Conservation (phyloP, 2,329 filamentous ascomycete species). For the Cercospora sp. region DNA sequence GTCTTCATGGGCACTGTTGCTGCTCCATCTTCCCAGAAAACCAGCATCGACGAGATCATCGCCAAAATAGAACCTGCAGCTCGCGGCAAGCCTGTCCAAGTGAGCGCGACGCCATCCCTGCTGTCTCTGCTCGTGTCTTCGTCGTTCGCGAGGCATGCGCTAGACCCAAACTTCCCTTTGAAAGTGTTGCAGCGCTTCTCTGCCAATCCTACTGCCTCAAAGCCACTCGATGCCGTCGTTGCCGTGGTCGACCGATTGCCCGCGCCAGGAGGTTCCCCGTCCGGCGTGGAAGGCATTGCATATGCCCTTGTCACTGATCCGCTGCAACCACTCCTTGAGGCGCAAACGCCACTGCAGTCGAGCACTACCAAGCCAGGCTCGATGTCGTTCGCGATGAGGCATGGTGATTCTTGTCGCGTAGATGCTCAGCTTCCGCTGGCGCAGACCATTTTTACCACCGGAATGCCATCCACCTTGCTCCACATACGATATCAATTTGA, state of each 20-base stretch:
- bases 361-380: conserved; percentile 35
- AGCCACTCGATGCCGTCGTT: conserved; percentile 29
- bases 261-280: not conserved
- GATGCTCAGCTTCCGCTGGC: conserved; percentile 61
- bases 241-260: conserved; percentile 38
- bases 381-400: conserved; percentile 27
- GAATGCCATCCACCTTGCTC: conserved; percentile 58
- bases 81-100: conserved; percentile 2
- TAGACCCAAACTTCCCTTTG: conserved; percentile 24
- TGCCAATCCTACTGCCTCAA: conserved; percentile 12
- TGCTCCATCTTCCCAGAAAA: conserved; percentile 5
- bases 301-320: conserved; percentile 29
- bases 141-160: conserved; percentile 30
- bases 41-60: conserved; percentile 22
- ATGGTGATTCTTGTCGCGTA: conserved; percentile 3
- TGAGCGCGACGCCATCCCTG: conserved; percentile 16
- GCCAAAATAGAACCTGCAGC: conserved; percentile 20
- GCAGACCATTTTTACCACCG: conserved; percentile 76
- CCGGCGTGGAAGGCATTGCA: conserved; percentile 34
- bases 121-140: conserved; percentile 30
- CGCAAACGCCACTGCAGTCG: conserved; percentile 19
- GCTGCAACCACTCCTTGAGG: conserved; percentile 4
- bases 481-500: conserved; percentile 30
- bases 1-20: conserved; percentile 22
- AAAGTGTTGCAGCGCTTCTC: conserved; percentile 23